A percentile compares a stretch with the other conserved stretches of the same genome.
Conservation (phyloP, 148 eudicot genomes). For the Rhododendron henanense region DNA sequence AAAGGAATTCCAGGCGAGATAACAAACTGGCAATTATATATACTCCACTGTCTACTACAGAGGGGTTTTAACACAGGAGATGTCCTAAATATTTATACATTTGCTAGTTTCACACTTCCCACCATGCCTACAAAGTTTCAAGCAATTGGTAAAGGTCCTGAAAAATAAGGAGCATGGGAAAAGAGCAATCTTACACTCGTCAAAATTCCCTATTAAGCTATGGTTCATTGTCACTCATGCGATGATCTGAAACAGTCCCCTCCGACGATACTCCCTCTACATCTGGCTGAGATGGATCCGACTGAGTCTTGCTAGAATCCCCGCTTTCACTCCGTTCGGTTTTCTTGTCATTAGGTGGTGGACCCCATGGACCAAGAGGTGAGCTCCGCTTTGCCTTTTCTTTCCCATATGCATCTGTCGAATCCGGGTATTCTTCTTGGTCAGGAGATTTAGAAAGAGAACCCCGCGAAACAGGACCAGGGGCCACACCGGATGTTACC, state of each 20-base stretch:
- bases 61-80: slow-evolving; percentile 12
- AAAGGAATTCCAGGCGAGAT: neutral
- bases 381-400: slow-evolving; percentile 17
- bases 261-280: slow-evolving; percentile 52
- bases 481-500: slow-evolving; percentile 35
- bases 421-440: slow-evolving; percentile 9
- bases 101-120: slow-evolving; percentile 10
- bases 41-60: neutral
- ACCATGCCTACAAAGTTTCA: slow-evolving; percentile 17
- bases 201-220: slow-evolving; percentile 9
- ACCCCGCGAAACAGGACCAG: slow-evolving; percentile 19
- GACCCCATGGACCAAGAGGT: slow-evolving; percentile 11
- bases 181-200: neutral
- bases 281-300: slow-evolving; percentile 31
- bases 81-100: slow-evolving; percentile 12
- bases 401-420: slow-evolving; percentile 15
- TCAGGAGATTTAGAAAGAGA: slow-evolving; percentile 16
- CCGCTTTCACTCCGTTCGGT: slow-evolving; percentile 22
- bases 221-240: slow-evolving; percentile 21
- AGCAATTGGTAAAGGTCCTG: slow-evolving; percentile 4
- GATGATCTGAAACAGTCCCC: slow-evolving; percentile 44
- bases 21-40: neutral
- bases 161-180: neutral
- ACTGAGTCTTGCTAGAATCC: slow-evolving; percentile 45
- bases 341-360: slow-evolving; percentile 10